These are phyloP conservation scores for Glutinoglossum americanum DNA, from an alignment of 495 filamentous ascomycete genomes.

Conservation along the genomic window DNA sequence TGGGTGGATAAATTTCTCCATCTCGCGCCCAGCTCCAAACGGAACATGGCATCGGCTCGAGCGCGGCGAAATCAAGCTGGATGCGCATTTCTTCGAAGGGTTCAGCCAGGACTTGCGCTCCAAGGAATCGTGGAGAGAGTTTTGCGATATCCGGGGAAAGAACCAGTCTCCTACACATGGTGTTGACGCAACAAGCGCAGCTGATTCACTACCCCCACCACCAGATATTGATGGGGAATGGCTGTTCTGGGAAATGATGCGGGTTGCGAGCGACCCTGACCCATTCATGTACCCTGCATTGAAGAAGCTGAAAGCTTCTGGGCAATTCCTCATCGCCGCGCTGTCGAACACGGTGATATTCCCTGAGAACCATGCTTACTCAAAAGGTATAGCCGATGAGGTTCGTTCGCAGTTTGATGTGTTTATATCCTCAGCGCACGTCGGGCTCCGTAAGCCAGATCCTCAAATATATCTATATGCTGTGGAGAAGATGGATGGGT, in stretches of 20 bases:
- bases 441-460: constrained; percentile 77
- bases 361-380: constrained; percentile 40
- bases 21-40: constrained; percentile 51
- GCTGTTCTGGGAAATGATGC: constrained; percentile 91
- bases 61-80: constrained; percentile 48
- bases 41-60: constrained; percentile 79
- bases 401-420: constrained; percentile 50
- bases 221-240: constrained; percentile 57
- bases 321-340: constrained; percentile 53
- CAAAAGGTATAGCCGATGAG: constrained; percentile 21
- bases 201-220: constrained; percentile 28
- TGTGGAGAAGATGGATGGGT: constrained; percentile 36
- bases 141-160: constrained; percentile 19
- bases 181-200: neutral
- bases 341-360: constrained; percentile 78
- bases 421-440: constrained; percentile 65
- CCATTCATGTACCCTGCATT: constrained; percentile 76
- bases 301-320: constrained; percentile 36
- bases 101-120: constrained; percentile 57
- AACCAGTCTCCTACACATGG: constrained; percentile 7
- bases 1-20: constrained; percentile 81
- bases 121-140: constrained; percentile 40
- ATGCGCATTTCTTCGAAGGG: constrained; percentile 48
- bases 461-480: constrained; percentile 58
- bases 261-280: constrained; percentile 43